A percentile compares a stretch with the other conserved stretches of the same genome.
Evolutionary conservation across 2,329 filamentous ascomycete species (phyloP).

Genomic region (Zalaria sp.): DNA sequence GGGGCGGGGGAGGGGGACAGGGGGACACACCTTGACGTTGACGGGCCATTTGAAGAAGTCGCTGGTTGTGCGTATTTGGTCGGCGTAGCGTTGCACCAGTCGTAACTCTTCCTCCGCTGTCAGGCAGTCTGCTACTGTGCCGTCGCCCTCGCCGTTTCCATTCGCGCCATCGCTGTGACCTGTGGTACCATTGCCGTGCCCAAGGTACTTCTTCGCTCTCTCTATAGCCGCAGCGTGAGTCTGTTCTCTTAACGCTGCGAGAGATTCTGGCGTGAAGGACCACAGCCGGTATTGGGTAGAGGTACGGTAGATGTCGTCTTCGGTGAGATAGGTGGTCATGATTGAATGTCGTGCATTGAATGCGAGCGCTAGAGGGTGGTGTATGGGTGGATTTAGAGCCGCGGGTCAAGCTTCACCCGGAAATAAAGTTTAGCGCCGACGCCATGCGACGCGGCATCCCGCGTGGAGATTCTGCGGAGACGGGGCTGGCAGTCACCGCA

Average conservation of each 20-base stretch:
- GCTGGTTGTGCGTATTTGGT: slow-evolving; percentile 31
- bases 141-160: slow-evolving; percentile 22
- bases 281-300: slow-evolving; percentile 86
- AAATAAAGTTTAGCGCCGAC: no score
- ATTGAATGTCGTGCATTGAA: background rate
- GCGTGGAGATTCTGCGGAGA: no score
- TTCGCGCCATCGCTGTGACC: slow-evolving; percentile 11
- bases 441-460: no score
- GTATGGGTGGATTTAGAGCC: no score
- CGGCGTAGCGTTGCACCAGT: slow-evolving; percentile 67
- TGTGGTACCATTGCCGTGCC: slow-evolving; percentile 7
- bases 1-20: background rate
- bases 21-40: slow-evolving; percentile 40
- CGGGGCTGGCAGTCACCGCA: no score
- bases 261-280: slow-evolving; percentile 69
- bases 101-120: slow-evolving; percentile 70
- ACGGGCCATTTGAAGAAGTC: slow-evolving; percentile 47
- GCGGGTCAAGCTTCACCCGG: no score
- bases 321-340: slow-evolving; percentile 40
- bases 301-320: slow-evolving; percentile 81
- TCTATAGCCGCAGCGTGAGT: slow-evolving; percentile 71
- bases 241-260: slow-evolving; percentile 57
- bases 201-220: slow-evolving; percentile 44
- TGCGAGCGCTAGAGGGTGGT: background rate
- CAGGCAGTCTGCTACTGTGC: slow-evolving; percentile 58